Base-by-base conservation (phyloP, 2,329 filamentous ascomycete species). In the Aureobasidium lini region DNA sequence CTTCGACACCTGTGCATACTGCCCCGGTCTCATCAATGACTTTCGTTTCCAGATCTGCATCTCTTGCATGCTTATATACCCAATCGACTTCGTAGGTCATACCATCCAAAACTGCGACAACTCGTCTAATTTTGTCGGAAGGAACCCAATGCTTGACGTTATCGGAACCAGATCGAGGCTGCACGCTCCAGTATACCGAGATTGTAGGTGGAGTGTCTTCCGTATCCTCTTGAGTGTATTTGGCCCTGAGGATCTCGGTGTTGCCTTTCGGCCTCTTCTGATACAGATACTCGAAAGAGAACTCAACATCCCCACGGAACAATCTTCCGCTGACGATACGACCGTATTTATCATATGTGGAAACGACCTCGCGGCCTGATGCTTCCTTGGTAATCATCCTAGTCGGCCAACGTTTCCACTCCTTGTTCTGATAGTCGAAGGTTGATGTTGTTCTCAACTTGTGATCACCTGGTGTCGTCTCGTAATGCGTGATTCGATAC, bases 11-110 rank as follows among this genome's bases (percentile, higher is more conserved):
- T 39, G 48, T 11, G 4, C 46, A 15, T 13, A 57, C 48, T 11
- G 40, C 43, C 6, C 62, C 62, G 13, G 60, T 44, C 50, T 57
- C 47, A 8, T 58, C 57, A 36, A 56, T 59, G 23, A 61, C 42
- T 7, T 49, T 58, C 39, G 62, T 61, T 28, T 63, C 59, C 8
- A 61, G 46, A 46, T 63, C 60, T n/a, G 60, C 57, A 37, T 58
- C 54, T 44, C 58, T 53, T 36, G 62, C 50, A 39, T 63, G 62
- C 47, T 61, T 61, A 42, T 63, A 63, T 16, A 56, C 61, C 62
- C 62, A 63, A 11, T 59, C 34, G 9, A 61, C 50, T n/a, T 63
- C 62, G 32, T 60, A 63, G 9, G 57, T 63, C 29, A 56, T 36
- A 4, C 57, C 60, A 36, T 56, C 57, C 6, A 62, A 29, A 10